A percentile compares a stretch with the other conserved stretches of the same genome.
Evolutionary conservation across 495 filamentous ascomycete species (phyloP).

Genomic region (Penicillium waksmanii): DNA sequence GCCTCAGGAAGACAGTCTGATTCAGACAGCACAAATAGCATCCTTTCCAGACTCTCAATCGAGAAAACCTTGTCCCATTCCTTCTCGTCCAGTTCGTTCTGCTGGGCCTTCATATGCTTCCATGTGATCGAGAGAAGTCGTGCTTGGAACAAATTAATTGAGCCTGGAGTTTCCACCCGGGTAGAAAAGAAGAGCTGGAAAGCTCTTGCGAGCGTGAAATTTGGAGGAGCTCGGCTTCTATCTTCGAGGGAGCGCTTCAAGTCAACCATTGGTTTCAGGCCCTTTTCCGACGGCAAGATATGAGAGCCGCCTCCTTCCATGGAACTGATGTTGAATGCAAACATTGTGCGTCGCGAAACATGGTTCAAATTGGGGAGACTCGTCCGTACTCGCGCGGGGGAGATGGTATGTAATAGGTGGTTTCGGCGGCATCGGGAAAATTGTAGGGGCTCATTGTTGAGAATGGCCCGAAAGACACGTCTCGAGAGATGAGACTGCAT

Average conservation of each 20-base stretch:
- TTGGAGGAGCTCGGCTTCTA: constrained; percentile 57
- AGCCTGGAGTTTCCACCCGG: constrained; percentile 48
- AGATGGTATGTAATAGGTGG: constrained; percentile 40
- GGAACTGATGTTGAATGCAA: constrained; percentile 36
- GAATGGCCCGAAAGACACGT: constrained; percentile 70
- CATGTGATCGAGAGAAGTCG: constrained; percentile 59
- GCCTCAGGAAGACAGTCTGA: constrained; percentile 40
- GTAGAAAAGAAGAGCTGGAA: constrained; percentile 66
- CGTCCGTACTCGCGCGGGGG: constrained; percentile 31
- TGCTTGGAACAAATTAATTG: constrained; percentile 70
- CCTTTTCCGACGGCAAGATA: constrained; percentile 43
- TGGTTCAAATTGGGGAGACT: constrained; percentile 19
- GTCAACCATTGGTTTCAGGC: constrained; percentile 49
- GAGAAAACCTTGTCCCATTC: constrained; percentile 49
- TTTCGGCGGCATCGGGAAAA: constrained; percentile 45
- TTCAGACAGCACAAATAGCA: constrained; percentile 43
- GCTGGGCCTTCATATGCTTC: constrained; percentile 54
- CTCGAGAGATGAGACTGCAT: constrained; percentile 87
- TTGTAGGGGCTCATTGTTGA: constrained; percentile 64
- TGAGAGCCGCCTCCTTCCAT: constrained; percentile 21
- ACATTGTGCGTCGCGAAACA: constrained; percentile 39
- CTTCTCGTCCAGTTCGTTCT: constrained; percentile 38
- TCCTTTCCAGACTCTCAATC: constrained; percentile 53
- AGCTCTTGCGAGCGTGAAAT: constrained; percentile 61
- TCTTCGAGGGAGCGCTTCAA: constrained; percentile 38